Percentiles rank a stretch among this genome's conserved stretches.
Evolutionary conservation across 2,329 filamentous ascomycete genomes (phyloP).

Genomic region (Pseudogymnoascus sp.): DNA sequence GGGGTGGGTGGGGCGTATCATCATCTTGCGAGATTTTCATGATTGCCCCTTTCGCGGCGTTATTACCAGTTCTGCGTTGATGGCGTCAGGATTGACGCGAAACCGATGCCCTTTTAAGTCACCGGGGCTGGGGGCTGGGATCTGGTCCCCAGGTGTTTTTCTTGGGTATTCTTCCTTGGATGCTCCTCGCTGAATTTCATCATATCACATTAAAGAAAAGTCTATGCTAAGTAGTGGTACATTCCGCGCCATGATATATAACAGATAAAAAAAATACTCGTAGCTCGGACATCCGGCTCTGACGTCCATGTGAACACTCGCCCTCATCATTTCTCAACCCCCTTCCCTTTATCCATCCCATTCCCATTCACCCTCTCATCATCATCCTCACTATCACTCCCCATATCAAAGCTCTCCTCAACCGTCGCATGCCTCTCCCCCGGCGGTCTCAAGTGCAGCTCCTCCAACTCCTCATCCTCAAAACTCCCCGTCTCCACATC

Average conservation of each 20-base stretch:
- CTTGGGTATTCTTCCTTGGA: neutral
- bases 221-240: slow-evolving; percentile 8
- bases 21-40: too few species aligned
- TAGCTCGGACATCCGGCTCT: slow-evolving; percentile 10
- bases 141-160: neutral
- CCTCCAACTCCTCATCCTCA: slow-evolving; percentile 58
- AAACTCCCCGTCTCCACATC: slow-evolving; percentile 60
- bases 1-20: too few species aligned
- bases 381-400: slow-evolving; percentile 50
- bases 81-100: neutral
- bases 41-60: too few species aligned
- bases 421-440: slow-evolving; percentile 28
- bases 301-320: slow-evolving; percentile 13
- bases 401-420: slow-evolving; percentile 47
- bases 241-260: slow-evolving; percentile 4
- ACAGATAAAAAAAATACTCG: neutral
- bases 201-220: slow-evolving; percentile 7
- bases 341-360: slow-evolving; percentile 17
- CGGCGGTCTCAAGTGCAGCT: slow-evolving; percentile 40
- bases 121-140: neutral
- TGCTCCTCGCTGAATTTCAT: neutral
- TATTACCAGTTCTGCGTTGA: too few species aligned
- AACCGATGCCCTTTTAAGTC: too few species aligned
- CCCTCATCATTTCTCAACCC: slow-evolving; percentile 15
- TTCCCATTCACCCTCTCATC: slow-evolving; percentile 24